These are phyloP conservation scores for Zangia roseola DNA, from an alignment of 768 basidiomycete species.

Conservation along the genomic window DNA sequence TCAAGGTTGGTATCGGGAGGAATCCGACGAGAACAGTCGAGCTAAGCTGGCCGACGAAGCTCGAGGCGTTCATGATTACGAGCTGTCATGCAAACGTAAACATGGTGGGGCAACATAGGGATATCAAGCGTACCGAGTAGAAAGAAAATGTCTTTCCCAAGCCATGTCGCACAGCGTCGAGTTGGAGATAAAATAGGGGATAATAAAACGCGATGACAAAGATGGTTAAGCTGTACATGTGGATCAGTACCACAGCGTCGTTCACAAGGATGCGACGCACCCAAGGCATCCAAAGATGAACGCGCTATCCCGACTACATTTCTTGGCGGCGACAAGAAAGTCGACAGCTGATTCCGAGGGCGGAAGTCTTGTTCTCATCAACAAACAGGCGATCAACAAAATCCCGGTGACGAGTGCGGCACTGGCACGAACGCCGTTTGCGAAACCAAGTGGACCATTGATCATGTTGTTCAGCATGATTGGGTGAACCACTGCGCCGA, in stretches of 20 bases:
- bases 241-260: no score
- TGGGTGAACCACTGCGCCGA: conserved; percentile 60
- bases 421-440: conserved; percentile 40
- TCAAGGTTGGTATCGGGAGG: conserved; percentile 40
- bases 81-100: conserved; percentile 33
- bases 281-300: conserved; percentile 30
- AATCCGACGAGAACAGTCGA: conserved; percentile 45
- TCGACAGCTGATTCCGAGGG: conserved; percentile 29
- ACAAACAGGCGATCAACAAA: conserved; percentile 38
- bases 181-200: conserved; percentile 60
- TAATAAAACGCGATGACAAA: conserved; percentile 47
- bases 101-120: no score
- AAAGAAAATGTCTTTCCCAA: conserved; percentile 51
- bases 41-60: conserved; percentile 52
- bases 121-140: conserved; percentile 47
- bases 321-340: conserved; percentile 23
- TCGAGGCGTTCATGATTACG: conserved; percentile 55
- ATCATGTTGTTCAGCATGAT: conserved; percentile 56
- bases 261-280: conserved; percentile 6
- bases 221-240: conserved; percentile 22
- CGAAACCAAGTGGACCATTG: conserved; percentile 46
- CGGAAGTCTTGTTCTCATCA: conserved; percentile 40
- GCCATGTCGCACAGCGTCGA: conserved; percentile 49
- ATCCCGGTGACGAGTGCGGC: conserved; percentile 40
- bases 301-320: conserved; percentile 23